Percentiles rank a stretch among this genome's conserved stretches.
Conservation (phyloP, 1,284 basidiomycete genomes). For the Pseudozyma flocculosa region DNA sequence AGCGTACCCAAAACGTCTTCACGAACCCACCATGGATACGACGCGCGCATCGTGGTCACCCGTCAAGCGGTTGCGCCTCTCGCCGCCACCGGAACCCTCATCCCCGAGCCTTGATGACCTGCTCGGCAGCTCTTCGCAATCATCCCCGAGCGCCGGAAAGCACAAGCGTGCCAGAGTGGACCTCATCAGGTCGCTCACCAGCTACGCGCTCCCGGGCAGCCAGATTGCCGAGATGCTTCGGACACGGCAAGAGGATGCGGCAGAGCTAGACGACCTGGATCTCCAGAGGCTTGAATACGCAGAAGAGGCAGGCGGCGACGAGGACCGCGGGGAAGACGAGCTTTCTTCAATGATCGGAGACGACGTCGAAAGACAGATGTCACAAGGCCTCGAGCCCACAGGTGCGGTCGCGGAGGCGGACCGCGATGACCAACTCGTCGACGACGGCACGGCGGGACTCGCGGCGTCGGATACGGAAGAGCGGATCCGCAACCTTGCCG, state of each 20-base stretch:
- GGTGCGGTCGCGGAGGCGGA: too few relatives aligned
- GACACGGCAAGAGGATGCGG: constrained; percentile 19
- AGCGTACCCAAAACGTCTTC: neutral
- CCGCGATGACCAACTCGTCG: too few relatives aligned
- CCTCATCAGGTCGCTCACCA: neutral
- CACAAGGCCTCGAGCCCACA: too few relatives aligned
- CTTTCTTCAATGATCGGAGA: too few relatives aligned
- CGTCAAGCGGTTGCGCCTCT: neutral
- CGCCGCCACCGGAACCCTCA: too few relatives aligned
- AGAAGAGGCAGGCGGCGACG: constrained; percentile 32
- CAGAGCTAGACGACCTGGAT: constrained; percentile 12
- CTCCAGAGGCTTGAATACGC: constrained; percentile 11
- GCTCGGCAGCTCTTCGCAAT: neutral
- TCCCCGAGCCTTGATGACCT: too few relatives aligned
- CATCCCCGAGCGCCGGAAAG: too few relatives aligned
- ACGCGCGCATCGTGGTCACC: constrained; percentile 6
- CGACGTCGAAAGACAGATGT: too few relatives aligned
- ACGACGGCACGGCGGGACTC: too few relatives aligned
- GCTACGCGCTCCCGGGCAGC: neutral
- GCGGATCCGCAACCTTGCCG: neutral
- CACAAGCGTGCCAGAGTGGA: neutral
- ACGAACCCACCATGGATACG: constrained; percentile 1
- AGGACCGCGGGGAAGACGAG: neutral
- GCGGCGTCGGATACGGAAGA: too few relatives aligned
- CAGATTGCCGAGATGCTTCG: constrained; percentile 58